Evolutionary conservation across 192 early-diverging fungal species (phyloP), one percentile per base, ranked within the genome.

Genomic region (Coemansia sp.): DNA sequence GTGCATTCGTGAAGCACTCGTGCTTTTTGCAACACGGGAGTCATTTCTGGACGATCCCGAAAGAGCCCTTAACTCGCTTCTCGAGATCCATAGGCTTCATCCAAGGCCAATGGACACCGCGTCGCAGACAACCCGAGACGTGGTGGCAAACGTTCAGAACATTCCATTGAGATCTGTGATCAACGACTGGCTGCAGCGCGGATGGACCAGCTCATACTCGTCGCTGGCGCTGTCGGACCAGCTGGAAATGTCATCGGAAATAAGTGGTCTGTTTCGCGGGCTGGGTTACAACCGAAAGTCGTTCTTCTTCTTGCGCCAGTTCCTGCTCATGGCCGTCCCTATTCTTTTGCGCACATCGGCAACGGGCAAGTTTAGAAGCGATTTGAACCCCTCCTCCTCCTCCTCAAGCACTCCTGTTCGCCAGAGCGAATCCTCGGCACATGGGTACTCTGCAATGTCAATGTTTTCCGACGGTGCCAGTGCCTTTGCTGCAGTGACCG

Each of bases 291-390:
- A 42, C 54, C 80, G 80, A 32, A 73, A 70, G 51, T 63, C 80
- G 11, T 67, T 63, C 10, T 77, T 83, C 50, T 83, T 77, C 11
- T 53, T 83, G 51, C 75, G 80, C 16, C 80, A 77, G 70, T 83
- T 83, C 20, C 67, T 83, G 58, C 56, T 83, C 25, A 63, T 73
- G 19, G 68, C 75, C 0, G 61, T 77, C 22, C 80, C 80, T 7
- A 49, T 74, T n/a, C 67, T 83, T 22, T 40, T 83, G 71, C 80
- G 80, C 60, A 69, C 74, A 12, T 58, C 71, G 20, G 58, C 70
- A 12, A 63, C 64, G 12, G 67, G 57, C 13, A 25, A 41, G 7
- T 38, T 41, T 10, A 41, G 38, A 17, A 22, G 37, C 5, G 25
- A 56, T 25, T 10, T 25, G 55, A 56, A 56, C 14, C 11, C 25